Base-by-base conservation (phyloP, 495 filamentous ascomycete species). In the Alectoria sarmentosa region DNA sequence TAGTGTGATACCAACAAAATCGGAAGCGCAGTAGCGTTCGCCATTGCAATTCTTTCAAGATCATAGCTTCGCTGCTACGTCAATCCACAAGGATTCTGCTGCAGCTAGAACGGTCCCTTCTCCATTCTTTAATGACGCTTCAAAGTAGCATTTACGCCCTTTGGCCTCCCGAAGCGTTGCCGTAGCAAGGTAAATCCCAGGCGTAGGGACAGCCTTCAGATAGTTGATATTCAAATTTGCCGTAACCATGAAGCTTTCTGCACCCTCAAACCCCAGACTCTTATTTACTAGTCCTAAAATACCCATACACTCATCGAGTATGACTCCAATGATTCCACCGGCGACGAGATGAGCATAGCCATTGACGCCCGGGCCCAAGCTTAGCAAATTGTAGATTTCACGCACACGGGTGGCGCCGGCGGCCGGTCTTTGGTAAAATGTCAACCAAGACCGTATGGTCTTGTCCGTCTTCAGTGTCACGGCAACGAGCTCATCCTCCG, bases 191-290 rank as follows among this genome's bases (percentile, higher is more conserved):
- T 88, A 67, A 2, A 79, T 79, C 11, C 74, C 73, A 15, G 82
- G 83, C 34, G 84, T 87, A 26, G 61, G 60, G 3, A 88, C 77
- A 0, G 85, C 84, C 67, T 70, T 76, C 49, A 78, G 28, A 64
- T 83, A 90, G 39, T 61, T 76, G 17, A 83, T 80, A 61, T 85
- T 86, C 59, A 89, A 69, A 59, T 80, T 83, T 11, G 79, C 86
- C 42, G 86, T 88, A 60, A 86, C 52, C 39, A 37, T 76, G 36
- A 67, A n/a, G 10, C 65, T 64, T 28, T 61, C 52, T 14, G 73
- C 65, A 59, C 26, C 63, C 44, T 71, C 72, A 2, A 70, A 63
- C 30, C 70, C 70, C 62, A 77, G 67, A 67, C 83, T 84, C n/a
- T 77, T 60, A 19, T 75, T 70, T 8, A 83, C 69, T 17, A 86